Conservation (phyloP, 306 rosid species). For the Quillaja saponaria region DNA sequence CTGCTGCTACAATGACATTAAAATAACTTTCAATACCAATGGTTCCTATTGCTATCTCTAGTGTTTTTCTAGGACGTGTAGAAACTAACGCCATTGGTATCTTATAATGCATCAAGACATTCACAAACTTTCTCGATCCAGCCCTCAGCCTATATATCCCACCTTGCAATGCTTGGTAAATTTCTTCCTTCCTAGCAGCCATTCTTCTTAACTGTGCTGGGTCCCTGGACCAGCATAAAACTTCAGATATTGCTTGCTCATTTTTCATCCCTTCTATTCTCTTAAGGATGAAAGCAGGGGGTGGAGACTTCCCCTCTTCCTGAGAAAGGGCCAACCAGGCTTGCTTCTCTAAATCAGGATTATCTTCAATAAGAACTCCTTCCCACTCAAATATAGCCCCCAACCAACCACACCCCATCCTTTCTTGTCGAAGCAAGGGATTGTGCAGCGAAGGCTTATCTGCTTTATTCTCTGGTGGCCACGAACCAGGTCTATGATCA, state of each 20-base stretch:
- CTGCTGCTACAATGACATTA: slow-evolving; percentile 79
- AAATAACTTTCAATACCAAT: slow-evolving; percentile 71
- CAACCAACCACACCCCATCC: slow-evolving; percentile 98
- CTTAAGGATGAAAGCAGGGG: slow-evolving; percentile 69
- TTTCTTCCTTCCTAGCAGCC: slow-evolving; percentile 80
- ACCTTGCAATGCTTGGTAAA: slow-evolving; percentile 85
- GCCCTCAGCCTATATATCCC: slow-evolving; percentile 68
- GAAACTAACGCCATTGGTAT: slow-evolving; percentile 95
- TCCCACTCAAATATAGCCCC: slow-evolving; percentile 98
- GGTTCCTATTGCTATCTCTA: slow-evolving; percentile 70
- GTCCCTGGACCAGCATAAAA: slow-evolving; percentile 97
- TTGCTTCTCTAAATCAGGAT: slow-evolving; percentile 76
- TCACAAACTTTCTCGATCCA: slow-evolving; percentile 85
- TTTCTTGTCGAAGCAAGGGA: slow-evolving; percentile 88
- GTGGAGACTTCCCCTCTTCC: slow-evolving; percentile 90
- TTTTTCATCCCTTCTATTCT: slow-evolving; percentile 95
- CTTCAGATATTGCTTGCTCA: slow-evolving; percentile 90
- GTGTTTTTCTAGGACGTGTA: slow-evolving; percentile 72
- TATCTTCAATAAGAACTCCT: slow-evolving; percentile 84
- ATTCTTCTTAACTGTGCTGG: slow-evolving; percentile 67
- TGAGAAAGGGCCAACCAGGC: slow-evolving; percentile 80
- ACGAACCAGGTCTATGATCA: slow-evolving; percentile 66
- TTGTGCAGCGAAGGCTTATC: slow-evolving; percentile 77
- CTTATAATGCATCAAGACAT: slow-evolving; percentile 79
- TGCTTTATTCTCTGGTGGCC: slow-evolving; percentile 88